A percentile compares a stretch with the other conserved stretches of the same genome.
These are phyloP conservation scores for Talaromyces sp. DNA, from an alignment of 2,329 filamentous ascomycete species.

Conservation along the genomic window DNA sequence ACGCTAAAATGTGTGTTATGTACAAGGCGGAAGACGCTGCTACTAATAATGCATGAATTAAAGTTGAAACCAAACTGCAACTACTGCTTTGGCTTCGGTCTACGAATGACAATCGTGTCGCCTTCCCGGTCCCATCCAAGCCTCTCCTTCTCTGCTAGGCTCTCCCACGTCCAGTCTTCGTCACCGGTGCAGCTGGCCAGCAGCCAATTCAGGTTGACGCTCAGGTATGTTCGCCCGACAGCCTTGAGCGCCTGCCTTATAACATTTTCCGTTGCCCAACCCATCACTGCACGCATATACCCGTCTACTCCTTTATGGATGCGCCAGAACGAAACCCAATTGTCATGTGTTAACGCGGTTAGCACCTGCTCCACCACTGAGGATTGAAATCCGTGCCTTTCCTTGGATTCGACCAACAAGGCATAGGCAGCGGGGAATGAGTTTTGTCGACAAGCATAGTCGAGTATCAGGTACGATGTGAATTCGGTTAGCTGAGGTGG, in stretches of 20 bases:
- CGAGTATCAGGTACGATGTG: conserved; percentile 73
- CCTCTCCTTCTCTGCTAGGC: conserved; percentile 59
- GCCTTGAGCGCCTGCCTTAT: conserved; percentile 76
- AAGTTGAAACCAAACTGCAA: not conserved
- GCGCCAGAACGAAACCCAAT: conserved; percentile 74
- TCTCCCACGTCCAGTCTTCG: conserved; percentile 57
- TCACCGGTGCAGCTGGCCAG: conserved; percentile 48
- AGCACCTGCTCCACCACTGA: conserved; percentile 64
- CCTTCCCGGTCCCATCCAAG: conserved; percentile 82
- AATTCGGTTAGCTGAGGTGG: conserved; percentile 72
- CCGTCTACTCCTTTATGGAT: conserved; percentile 69
- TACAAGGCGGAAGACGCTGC: not conserved
- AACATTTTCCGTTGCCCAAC: conserved; percentile 71
- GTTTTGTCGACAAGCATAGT: conserved; percentile 77
- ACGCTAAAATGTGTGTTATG: not conserved
- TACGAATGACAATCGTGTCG: conserved; percentile 69
- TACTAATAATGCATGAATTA: not conserved
- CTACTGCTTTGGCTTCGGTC: conserved; percentile 27
- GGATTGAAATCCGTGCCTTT: conserved; percentile 56
- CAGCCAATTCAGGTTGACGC: conserved; percentile 65
- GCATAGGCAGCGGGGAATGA: conserved; percentile 69
- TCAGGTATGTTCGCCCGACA: conserved; percentile 74
- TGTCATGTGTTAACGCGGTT: conserved; percentile 66
- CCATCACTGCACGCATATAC: conserved; percentile 71
- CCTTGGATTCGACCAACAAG: conserved; percentile 47